Evolutionary conservation across 139 green algal species (phyloP).

Genomic region (Yamagishiella unicocca): DNA sequence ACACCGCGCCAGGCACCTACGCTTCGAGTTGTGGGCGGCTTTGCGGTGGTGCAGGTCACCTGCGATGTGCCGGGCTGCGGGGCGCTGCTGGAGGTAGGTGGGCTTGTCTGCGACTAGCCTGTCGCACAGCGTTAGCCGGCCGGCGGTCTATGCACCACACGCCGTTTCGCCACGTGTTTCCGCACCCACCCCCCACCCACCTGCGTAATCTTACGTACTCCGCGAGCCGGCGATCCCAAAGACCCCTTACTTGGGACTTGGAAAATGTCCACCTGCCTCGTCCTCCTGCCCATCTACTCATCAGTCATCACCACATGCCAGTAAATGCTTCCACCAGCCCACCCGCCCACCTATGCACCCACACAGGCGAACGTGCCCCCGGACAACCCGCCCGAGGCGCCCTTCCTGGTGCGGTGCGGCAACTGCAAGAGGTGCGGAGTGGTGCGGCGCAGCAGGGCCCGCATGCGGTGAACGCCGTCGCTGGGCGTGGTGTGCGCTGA

Average conservation of each 20-base stretch:
- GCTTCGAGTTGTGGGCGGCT: neutral
- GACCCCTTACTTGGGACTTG: neutral
- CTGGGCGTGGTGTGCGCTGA: neutral
- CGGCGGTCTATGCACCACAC: neutral
- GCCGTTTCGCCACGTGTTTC: neutral
- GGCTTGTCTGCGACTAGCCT: neutral
- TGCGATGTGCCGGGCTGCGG: neutral
- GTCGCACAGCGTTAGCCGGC: neutral
- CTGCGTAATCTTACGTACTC: neutral
- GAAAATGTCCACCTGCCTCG: neutral
- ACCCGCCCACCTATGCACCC: too few species aligned
- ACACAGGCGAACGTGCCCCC: neutral
- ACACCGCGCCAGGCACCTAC: neutral
- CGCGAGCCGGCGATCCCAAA: neutral
- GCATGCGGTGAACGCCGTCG: neutral
- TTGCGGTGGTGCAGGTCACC: neutral
- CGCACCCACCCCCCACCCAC: neutral
- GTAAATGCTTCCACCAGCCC: neutral
- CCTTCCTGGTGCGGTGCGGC: constrained; percentile 15
- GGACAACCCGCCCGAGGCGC: neutral
- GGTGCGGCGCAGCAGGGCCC: neutral
- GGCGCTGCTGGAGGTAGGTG: neutral
- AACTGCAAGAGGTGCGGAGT: constrained; percentile 3
- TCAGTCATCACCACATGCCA: neutral
- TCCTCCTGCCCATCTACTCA: neutral